Evolutionary conservation across 2,329 filamentous ascomycete genomes (phyloP).

Genomic region (Paraphoma chrysanthemicola): DNA sequence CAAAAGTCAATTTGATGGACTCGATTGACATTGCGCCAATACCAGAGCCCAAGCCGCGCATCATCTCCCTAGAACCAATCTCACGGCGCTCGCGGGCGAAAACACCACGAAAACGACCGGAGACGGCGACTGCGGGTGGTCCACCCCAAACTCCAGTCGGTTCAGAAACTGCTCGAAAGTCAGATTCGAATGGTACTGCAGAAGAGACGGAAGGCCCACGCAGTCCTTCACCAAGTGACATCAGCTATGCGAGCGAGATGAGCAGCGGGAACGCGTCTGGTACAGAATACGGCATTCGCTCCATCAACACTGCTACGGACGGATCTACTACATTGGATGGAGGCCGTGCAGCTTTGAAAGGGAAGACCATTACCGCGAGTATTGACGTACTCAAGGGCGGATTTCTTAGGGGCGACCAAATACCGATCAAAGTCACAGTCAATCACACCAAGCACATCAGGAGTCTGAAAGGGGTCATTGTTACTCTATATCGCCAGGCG

Average conservation of each 20-base stretch:
- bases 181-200: constrained; percentile 24
- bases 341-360: constrained; percentile 65
- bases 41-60: constrained; percentile 75
- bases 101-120: constrained; percentile 41
- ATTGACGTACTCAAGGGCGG: constrained; percentile 84
- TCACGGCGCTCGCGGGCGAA: constrained; percentile 73
- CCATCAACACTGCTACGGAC: constrained; percentile 55
- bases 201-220: constrained; percentile 45
- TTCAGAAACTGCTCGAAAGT: constrained; percentile 28
- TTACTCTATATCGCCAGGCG: constrained; percentile 90
- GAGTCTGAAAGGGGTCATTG: constrained; percentile 89
- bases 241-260: constrained; percentile 58
- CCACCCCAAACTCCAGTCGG: constrained; percentile 18
- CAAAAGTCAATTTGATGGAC: constrained; percentile 80
- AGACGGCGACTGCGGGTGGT: constrained; percentile 16
- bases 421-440: constrained; percentile 81
- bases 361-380: constrained; percentile 80
- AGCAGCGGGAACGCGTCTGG: constrained; percentile 64
- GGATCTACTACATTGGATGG: constrained; percentile 48
- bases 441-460: constrained; percentile 89
- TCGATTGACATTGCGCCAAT: constrained; percentile 83
- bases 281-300: constrained; percentile 49
- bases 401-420: constrained; percentile 81
- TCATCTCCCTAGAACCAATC: constrained; percentile 87
- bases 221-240: constrained; percentile 56